Evolutionary conservation across 805 yeast genomes (phyloP).

Genomic region (Alloascoidea hylecoeti): DNA sequence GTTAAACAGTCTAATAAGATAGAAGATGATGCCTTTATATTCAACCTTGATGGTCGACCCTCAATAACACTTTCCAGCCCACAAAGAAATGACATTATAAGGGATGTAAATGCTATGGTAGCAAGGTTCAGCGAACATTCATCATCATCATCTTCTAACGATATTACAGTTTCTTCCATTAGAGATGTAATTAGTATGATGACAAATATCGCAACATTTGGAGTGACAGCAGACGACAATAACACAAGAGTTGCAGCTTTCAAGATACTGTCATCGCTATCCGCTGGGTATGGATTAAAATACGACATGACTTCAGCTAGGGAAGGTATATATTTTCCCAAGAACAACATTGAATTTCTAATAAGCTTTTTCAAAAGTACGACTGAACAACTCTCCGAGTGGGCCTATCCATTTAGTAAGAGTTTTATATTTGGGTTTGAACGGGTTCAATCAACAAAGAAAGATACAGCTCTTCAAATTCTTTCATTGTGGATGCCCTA

Average conservation of each 20-base stretch:
- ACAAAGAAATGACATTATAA: not conserved
- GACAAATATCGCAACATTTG: not conserved
- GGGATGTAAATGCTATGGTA: not conserved
- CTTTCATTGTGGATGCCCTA: conserved; percentile 59
- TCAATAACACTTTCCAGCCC: no score
- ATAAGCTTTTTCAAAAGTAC: not conserved
- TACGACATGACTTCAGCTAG: no score
- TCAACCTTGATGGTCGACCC: no score
- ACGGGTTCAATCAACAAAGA: conserved; percentile 11
- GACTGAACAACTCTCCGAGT: not conserved
- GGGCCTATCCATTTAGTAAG: conserved; percentile 25
- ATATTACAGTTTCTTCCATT: not conserved
- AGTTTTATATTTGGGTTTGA: conserved; percentile 35
- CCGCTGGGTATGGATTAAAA: not conserved
- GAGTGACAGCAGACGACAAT: not conserved
- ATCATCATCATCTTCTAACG: not conserved
- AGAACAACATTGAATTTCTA: not conserved
- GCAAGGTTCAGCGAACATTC: not conserved
- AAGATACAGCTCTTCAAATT: conserved; percentile 25
- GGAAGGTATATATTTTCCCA: not conserved
- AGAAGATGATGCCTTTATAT: not conserved
- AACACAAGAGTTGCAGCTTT: not conserved
- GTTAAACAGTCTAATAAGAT: not conserved
- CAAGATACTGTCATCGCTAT: not conserved
- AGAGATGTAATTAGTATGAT: not conserved